A percentile compares a stretch with the other conserved stretches of the same genome.
phyloP scores from a whole-genome alignment of 2,329 filamentous ascomycete species.

The Thelonectria rubi region DNA sequence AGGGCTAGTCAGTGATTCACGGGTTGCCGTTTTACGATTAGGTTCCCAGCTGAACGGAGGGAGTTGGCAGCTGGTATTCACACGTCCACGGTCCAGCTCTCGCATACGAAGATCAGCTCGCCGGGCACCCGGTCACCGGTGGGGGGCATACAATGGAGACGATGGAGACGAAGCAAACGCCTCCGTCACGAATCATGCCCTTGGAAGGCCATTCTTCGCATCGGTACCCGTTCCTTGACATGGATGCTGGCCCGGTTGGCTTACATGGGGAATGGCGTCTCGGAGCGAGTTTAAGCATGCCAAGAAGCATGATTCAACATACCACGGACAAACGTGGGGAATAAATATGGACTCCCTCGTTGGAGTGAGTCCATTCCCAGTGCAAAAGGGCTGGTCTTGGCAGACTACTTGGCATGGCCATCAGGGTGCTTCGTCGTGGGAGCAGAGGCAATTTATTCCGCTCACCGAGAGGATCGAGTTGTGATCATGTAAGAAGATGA shows the following conservation, averaged over 20 bases:
- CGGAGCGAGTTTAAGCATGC: conserved; percentile 12
- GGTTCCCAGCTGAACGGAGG: background rate
- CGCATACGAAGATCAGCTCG: background rate
- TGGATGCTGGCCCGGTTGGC: background rate
- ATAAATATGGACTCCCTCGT: background rate
- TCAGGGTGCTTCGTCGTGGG: conserved; percentile 37
- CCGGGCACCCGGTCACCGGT: conserved; percentile 1
- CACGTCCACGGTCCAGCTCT: no score
- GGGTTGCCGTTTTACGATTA: conserved; percentile 2
- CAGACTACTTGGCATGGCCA: conserved; percentile 33
- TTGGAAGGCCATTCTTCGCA: no score
- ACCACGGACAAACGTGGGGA: conserved; percentile 2
- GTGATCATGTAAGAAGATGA: conserved; percentile 1
- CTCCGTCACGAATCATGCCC: no score
- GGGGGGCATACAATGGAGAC: conserved; percentile 5
- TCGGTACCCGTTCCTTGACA: background rate
- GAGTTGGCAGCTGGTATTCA: background rate
- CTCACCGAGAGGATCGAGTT: conserved; percentile 9
- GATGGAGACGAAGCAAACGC: conserved; percentile 13
- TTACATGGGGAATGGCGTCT: background rate
- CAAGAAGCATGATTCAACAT: conserved; percentile 19
- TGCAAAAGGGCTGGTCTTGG: conserved; percentile 24
- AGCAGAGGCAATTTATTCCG: conserved; percentile 17
- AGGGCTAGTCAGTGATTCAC: background rate
- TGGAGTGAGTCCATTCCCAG: background rate